Conservation (phyloP, 2,329 filamentous ascomycete species). For the Microascus cirrosus region DNA sequence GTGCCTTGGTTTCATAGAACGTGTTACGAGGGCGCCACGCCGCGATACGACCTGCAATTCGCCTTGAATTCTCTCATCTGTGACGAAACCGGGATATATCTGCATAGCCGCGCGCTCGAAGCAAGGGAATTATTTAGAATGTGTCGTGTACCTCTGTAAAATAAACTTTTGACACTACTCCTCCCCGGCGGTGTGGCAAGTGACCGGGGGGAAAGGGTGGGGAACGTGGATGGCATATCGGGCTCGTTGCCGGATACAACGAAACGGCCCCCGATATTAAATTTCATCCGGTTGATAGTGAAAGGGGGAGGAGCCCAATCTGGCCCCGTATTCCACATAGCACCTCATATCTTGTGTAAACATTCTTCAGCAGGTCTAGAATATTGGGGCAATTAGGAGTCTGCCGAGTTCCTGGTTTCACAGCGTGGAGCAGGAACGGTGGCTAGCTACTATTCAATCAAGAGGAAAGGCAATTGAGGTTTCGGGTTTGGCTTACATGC, state of each 20-base stretch:
- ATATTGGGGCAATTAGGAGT: neutral
- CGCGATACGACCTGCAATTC: neutral
- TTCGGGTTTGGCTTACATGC: neutral
- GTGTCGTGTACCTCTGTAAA: neutral
- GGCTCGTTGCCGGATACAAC: neutral
- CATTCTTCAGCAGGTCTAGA: neutral
- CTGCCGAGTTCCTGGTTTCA: neutral
- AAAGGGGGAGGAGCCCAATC: neutral
- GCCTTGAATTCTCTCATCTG: neutral
- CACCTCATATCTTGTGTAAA: neutral
- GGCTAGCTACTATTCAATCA: neutral
- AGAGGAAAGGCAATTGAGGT: neutral
- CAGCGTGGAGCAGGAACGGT: neutral
- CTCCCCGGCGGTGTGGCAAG: neutral
- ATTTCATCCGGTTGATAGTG: neutral
- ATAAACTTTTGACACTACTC: neutral
- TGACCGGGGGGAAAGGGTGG: neutral
- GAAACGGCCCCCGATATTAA: neutral
- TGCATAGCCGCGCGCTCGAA: neutral
- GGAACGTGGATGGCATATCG: neutral
- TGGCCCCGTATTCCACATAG: neutral
- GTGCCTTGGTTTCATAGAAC: neutral
- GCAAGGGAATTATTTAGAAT: neutral
- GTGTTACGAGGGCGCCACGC: neutral
- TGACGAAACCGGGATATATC: neutral